These are phyloP conservation scores for Trichophyton mentagrophytes DNA, from an alignment of 2,329 filamentous ascomycete genomes.

Conservation along the genomic window DNA sequence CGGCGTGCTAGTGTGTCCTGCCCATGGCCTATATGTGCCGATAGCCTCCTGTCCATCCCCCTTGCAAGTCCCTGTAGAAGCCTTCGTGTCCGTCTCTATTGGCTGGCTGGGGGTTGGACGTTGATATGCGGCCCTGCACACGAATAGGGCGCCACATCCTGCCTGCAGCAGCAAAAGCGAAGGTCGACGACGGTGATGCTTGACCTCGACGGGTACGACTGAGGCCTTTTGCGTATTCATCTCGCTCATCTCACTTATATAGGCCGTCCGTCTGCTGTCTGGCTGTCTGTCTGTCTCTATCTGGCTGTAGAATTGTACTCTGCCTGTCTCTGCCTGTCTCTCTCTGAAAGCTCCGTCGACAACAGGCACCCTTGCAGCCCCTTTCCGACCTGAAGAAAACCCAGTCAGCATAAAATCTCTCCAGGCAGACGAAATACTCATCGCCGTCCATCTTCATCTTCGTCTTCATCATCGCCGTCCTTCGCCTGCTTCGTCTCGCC, in stretches of 20 bases:
- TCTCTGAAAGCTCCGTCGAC: not conserved
- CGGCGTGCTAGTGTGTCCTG: not conserved
- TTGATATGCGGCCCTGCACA: not conserved
- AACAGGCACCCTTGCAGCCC: constrained; percentile 2
- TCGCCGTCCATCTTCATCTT: not conserved
- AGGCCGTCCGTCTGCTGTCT: not conserved
- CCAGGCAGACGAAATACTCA: not conserved
- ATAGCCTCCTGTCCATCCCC: not conserved
- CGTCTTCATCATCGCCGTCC: not conserved
- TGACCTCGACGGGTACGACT: not conserved
- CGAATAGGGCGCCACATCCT: not conserved
- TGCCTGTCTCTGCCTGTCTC: not conserved
- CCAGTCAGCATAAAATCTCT: not conserved
- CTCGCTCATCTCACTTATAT: too few relatives aligned
- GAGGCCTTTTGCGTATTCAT: not conserved
- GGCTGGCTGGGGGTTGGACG: constrained; percentile 1
- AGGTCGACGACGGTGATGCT: not conserved
- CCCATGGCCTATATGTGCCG: not conserved
- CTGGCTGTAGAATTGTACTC: too few relatives aligned
- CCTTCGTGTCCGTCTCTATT: not conserved
- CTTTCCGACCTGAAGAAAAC: not conserved
- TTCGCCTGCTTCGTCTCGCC: too few relatives aligned
- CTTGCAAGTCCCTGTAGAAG: too few relatives aligned
- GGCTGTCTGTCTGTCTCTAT: not conserved
- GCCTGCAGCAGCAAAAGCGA: not conserved